These are phyloP conservation scores for Melampsora americana DNA, from an alignment of 1,284 basidiomycete genomes.

Conservation along the genomic window DNA sequence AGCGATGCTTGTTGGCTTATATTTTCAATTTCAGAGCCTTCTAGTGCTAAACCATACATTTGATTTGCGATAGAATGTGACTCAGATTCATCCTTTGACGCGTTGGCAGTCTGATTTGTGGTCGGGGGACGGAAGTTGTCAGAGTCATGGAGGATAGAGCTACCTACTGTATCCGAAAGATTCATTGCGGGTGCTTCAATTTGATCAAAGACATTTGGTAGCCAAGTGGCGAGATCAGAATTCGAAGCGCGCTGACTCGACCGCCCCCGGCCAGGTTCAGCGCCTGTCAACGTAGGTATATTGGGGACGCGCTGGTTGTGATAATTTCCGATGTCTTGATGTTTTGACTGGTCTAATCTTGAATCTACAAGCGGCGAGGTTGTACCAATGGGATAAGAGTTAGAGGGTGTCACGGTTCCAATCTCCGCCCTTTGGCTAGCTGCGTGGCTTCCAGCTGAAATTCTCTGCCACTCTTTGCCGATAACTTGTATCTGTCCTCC, in stretches of 20 bases:
- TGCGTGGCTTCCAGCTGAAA: conserved; percentile 27
- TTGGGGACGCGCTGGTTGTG: not conserved
- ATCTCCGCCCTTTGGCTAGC: conserved; percentile 39
- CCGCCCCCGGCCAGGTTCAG: conserved; percentile 10
- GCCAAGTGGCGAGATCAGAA: conserved; percentile 26
- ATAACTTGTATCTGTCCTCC: conserved; percentile 1
- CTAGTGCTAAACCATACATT: no score
- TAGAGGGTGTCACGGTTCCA: conserved; percentile 27
- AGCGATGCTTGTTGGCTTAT: no score
- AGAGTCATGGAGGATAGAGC: no score
- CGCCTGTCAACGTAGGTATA: conserved; percentile 4
- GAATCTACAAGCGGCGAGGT: not conserved
- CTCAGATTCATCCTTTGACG: no score
- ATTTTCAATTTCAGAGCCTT: no score
- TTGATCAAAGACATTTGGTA: conserved; percentile 11
- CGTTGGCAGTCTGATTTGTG: no score
- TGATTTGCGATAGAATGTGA: no score
- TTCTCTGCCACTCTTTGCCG: conserved; percentile 21
- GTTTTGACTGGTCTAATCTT: conserved; percentile 11
- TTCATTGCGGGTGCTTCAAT: conserved; percentile 1
- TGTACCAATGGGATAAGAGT: not conserved
- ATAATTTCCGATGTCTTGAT: conserved; percentile 11
- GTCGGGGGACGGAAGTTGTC: no score
- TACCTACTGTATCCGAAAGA: not conserved
- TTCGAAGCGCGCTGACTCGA: conserved; percentile 10